phyloP scores from a whole-genome alignment of 352 stramenopile species.

The Globisporangium middletonii region DNA sequence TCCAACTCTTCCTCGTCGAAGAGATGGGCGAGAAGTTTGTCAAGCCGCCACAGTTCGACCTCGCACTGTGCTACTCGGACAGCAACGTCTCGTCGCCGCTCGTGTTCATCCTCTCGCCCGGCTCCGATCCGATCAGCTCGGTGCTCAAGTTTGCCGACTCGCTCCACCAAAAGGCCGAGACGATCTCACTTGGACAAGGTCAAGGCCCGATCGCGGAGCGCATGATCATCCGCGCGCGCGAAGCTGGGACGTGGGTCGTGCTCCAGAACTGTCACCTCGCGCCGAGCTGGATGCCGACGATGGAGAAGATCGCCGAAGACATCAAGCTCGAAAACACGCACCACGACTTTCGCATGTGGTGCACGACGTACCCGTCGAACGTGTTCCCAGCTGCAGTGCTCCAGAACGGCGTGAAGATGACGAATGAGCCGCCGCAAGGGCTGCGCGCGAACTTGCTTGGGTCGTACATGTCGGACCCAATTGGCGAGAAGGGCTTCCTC shows the following conservation, averaged over 20 bases:
- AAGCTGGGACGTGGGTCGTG: constrained; percentile 88
- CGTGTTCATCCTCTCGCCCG: constrained; percentile 91
- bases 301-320: constrained; percentile 90
- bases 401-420: constrained; percentile 97
- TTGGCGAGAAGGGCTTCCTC: constrained; percentile 87
- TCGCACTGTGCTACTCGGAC: constrained; percentile 85
- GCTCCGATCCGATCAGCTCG: constrained; percentile 88
- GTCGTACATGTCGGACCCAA: constrained; percentile 90
- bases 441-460: constrained; percentile 88
- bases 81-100: constrained; percentile 81
- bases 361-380: constrained; percentile 91
- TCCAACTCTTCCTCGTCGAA: constrained; percentile 87
- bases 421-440: constrained; percentile 91
- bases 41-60: constrained; percentile 87
- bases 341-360: constrained; percentile 90
- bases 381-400: constrained; percentile 92
- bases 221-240: constrained; percentile 79
- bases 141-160: constrained; percentile 88
- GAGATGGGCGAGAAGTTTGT: constrained; percentile 91
- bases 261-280: constrained; percentile 90
- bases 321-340: constrained; percentile 82
- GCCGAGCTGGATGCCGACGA: constrained; percentile 90
- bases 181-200: constrained; percentile 90
- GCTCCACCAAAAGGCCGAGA: constrained; percentile 68
- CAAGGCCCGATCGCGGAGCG: constrained; percentile 89